phyloP scores from a whole-genome alignment of 2,329 filamentous ascomycete species.

The Daldinia sp. region DNA sequence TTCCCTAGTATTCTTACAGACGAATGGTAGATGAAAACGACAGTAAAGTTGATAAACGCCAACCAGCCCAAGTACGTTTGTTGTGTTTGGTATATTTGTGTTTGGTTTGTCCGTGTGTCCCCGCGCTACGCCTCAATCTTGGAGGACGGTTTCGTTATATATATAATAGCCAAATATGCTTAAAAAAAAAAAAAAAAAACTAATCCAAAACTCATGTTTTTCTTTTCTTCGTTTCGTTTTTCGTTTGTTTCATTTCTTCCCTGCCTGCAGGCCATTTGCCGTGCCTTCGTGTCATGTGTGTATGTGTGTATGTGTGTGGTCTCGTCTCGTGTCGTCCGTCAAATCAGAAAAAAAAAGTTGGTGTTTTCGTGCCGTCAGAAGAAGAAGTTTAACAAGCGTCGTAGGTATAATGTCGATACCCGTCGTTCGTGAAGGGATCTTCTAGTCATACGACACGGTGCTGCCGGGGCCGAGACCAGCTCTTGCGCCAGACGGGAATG shows the following conservation, averaged over 20 bases:
- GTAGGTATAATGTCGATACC: not conserved
- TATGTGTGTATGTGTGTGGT: not conserved
- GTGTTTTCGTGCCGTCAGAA: not conserved
- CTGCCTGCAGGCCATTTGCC: not conserved
- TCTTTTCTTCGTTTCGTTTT: not conserved
- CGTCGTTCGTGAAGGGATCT: not conserved
- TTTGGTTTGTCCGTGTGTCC: not conserved
- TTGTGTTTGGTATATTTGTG: not conserved
- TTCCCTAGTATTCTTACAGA: slow-evolving; percentile 11
- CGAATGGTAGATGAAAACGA: slow-evolving; percentile 11
- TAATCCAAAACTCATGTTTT: not conserved
- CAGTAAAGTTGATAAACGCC: slow-evolving; percentile 2
- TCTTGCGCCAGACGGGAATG: slow-evolving; percentile 25
- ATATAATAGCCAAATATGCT: slow-evolving; percentile 6
- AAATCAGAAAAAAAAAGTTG: not conserved
- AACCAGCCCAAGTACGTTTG: not conserved
- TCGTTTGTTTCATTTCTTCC: not conserved
- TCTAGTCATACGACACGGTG: slow-evolving; percentile 15
- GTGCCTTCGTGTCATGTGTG: slow-evolving; percentile 6
- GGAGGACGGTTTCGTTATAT: slow-evolving; percentile 13
- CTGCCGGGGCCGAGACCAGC: slow-evolving; percentile 30
- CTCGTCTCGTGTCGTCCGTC: slow-evolving; percentile 6
- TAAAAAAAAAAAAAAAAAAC: not conserved
- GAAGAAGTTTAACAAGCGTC: not conserved
- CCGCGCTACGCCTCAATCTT: slow-evolving; percentile 14